Percentiles rank a stretch among this genome's conserved stretches.
Conservation (phyloP, 106 monocot genomes). For the Acorus gramineus region DNA sequence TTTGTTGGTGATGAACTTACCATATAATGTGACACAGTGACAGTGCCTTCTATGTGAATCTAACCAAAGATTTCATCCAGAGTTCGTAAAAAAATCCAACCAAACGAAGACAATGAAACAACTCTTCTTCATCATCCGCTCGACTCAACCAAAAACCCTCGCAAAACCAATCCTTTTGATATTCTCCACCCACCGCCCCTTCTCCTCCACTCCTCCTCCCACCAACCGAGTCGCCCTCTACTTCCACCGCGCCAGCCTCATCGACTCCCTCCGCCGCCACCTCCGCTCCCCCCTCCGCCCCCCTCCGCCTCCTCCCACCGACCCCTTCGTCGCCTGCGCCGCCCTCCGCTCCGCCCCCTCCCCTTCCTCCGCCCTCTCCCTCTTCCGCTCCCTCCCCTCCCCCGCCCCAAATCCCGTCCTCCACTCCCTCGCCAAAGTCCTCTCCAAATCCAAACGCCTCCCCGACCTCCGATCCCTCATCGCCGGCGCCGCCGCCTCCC, state of each 20-base stretch:
- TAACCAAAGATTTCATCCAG: no score
- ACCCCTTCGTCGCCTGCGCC: constrained; percentile 29
- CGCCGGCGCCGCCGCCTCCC: constrained; percentile 16
- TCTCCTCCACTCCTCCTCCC: constrained; percentile 1
- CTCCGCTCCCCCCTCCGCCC: constrained; percentile 37
- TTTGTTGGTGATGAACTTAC: no score
- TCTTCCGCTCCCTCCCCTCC: constrained; percentile 36
- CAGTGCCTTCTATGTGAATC: no score
- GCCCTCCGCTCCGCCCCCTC: constrained; percentile 55
- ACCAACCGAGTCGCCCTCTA: constrained; percentile 37
- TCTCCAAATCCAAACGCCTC: constrained; percentile 41
- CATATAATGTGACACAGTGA: no score
- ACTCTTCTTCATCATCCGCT: no score
- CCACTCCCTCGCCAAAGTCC: constrained; percentile 44
- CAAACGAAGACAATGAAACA: no score
- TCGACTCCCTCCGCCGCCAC: constrained; percentile 71
- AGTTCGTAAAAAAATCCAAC: no score
- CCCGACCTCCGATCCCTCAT: constrained; percentile 39
- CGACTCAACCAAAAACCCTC: background rate
- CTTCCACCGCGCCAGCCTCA: constrained; percentile 67
- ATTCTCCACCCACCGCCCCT: constrained; percentile 7
- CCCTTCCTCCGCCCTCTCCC: constrained; percentile 30
- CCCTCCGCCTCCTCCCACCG: constrained; percentile 7
- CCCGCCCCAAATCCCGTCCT: constrained; percentile 17
- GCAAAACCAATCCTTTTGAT: background rate